These are phyloP conservation scores for Penicillium thymicola DNA, from an alignment of 2,329 filamentous ascomycete species.

Conservation along the genomic window DNA sequence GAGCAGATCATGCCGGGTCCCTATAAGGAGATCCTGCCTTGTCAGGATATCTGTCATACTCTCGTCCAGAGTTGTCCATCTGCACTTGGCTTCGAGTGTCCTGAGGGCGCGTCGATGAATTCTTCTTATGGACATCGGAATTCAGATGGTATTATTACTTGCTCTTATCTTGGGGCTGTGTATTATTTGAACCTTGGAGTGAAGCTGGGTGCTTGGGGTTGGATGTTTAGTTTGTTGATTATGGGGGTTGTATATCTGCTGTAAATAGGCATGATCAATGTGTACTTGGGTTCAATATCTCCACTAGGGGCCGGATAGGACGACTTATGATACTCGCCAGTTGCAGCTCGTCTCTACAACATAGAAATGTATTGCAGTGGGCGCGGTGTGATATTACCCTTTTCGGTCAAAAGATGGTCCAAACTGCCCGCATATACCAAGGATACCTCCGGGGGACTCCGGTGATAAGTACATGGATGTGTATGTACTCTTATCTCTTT, in stretches of 20 bases:
- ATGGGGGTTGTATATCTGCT: constrained; percentile 1
- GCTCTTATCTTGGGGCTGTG: constrained; percentile 61
- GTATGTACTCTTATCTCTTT: too few species aligned
- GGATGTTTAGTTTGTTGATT: constrained; percentile 18
- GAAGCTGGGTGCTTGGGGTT: constrained; percentile 12
- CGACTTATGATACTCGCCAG: too few species aligned
- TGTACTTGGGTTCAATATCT: too few species aligned
- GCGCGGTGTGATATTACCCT: too few species aligned
- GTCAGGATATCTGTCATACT: constrained; percentile 80
- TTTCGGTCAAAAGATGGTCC: too few species aligned
- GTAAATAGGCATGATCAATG: not conserved
- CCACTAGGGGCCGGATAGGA: too few species aligned
- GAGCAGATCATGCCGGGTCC: constrained; percentile 70
- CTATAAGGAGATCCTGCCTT: constrained; percentile 90
- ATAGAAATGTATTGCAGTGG: too few species aligned
- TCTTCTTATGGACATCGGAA: constrained; percentile 50
- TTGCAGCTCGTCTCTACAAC: too few species aligned
- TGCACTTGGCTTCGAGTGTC: constrained; percentile 71
- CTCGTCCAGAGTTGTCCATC: constrained; percentile 83
- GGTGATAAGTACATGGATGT: too few species aligned
- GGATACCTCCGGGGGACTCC: too few species aligned
- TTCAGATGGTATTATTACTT: constrained; percentile 45
- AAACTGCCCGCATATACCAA: too few species aligned
- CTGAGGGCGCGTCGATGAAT: constrained; percentile 50
- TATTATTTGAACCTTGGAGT: constrained; percentile 48